Base-by-base conservation (phyloP, 352 stramenopile genomes). In the Phytopythium kandeliae region DNA sequence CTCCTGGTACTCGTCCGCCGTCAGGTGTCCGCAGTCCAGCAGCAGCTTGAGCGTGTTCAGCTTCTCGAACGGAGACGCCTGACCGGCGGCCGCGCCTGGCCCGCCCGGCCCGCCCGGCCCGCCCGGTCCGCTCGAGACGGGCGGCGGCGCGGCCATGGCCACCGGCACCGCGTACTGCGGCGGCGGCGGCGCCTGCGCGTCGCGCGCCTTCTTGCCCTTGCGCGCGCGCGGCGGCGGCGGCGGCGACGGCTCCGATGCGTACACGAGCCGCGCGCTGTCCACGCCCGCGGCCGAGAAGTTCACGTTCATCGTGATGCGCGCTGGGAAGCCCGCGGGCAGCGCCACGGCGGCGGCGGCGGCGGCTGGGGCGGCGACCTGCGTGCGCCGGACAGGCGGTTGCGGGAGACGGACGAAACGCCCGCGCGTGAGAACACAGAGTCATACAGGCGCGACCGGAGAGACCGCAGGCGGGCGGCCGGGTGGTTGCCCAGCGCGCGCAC, bases 1-100 rank as follows among this genome's bases (percentile, higher is more conserved):
- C 38, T 89, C 81, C 28, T 88, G 74, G 46, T 92, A 90, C 57
- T 92, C 82, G 15, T 87, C 82, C 10, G 75, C 57, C 1, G 79
- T 88, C 16, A 92, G 65, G 52, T 92, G 82, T 9, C 82, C 82
- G 43, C 74, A 85, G 57, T 90, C 82, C 22, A 90, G 57, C 12
- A 92, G 57, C 46, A 91, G 61, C 67, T 92, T 91, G 30, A 92
- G 65, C 35, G 82, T 92, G 52, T 92, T 91, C 11, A 92, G 72
- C 60, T 92, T 92, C 53, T 92, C 81, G 54, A 92, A 92, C 6
- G 80, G 75, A 42, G 73, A 88, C 38, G 63, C 51, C 16, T 56
- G 44, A 40, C 10, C 13, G 13, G 13, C n/a, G n/a, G n/a, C n/a
- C n/a, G n/a, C n/a, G n/a, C n/a, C n/a, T n/a, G n/a, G n/a, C n/a